Evolutionary conservation across 345 rosid genomes (phyloP), one percentile per base, ranked within the genome.

Genomic region (Boechera divaricarpa): DNA sequence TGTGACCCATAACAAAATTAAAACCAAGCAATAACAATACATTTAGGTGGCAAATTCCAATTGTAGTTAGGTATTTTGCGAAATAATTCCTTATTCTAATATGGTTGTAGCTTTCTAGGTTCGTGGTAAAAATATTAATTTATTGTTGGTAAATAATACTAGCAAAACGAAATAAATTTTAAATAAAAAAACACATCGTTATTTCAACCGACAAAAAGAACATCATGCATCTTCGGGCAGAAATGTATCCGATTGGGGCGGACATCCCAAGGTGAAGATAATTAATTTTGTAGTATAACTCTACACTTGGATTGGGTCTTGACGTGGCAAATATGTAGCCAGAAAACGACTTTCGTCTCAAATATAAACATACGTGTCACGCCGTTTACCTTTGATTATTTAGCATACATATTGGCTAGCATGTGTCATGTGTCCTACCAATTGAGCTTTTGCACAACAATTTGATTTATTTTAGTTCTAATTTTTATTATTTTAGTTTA

Each of bases 301-400:
- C 53, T 2, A 36, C 63, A 8, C n/a, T 31, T 41, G 45, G 4
- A 55, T 65, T 42, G 41, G 4, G 18, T n/a, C 10, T 24, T 39
- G 2, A 63, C 72, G 71, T 74, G 77, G 71, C 77, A 55, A 8
- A 42, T 7, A 24, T 13, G 13, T 65, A 65, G 65, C 77, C 57
- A 74, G 45, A 54, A 32, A 39, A 51, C 4, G 38, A 36, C 0
- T 12, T 16, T n/a, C 15, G 26, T 39, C 28, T 44, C 5, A 10
- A 15, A 44, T 29, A 21, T 21, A 53, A 63, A 63, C 70, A 13
- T 15, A 63, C 70, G 78, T 74, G 78, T 57, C 78, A 32, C 7
- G 18, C 36, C 16, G 6, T 24, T 6, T 7, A 52, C 62, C 62
- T 10, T 63, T 16, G 44, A 62, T 72, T 72, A 26, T 8, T 48